Evolutionary conservation across 805 yeast species (phyloP).

Genomic region (Sungouiozyma ichnusensis): DNA sequence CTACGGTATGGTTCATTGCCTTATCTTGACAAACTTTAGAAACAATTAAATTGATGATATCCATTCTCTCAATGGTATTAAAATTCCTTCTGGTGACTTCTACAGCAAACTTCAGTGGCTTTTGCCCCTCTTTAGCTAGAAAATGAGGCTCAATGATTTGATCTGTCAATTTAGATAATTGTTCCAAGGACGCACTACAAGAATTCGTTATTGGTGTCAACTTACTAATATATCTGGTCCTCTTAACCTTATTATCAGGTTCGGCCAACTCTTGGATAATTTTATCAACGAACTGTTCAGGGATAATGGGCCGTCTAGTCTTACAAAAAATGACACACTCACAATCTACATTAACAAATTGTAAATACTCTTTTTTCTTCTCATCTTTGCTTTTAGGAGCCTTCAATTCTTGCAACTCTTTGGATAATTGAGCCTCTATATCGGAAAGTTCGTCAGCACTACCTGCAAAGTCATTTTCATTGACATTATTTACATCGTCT

Average conservation of each 20-base stretch:
- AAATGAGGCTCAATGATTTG: conserved; percentile 60
- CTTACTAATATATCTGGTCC: conserved; percentile 65
- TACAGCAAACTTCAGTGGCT: conserved; percentile 55
- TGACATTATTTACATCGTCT: conserved; percentile 23
- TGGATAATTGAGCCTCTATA: conserved; percentile 66
- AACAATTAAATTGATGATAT: conserved; percentile 65
- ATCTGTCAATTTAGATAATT: conserved; percentile 48
- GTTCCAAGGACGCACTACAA: conserved; percentile 60
- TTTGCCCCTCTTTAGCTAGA: conserved; percentile 33
- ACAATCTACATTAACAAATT: conserved; percentile 56
- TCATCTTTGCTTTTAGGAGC: conserved; percentile 28
- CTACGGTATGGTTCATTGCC: conserved; percentile 59
- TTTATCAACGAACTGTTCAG: conserved; percentile 55
- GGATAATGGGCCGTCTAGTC: conserved; percentile 66
- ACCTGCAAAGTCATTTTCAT: conserved; percentile 9
- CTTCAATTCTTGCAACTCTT: conserved; percentile 59
- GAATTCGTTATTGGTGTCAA: conserved; percentile 72
- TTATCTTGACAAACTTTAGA: conserved; percentile 53
- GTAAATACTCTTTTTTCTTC: conserved; percentile 38
- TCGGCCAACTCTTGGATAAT: conserved; percentile 53
- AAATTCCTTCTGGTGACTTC: conserved; percentile 73
- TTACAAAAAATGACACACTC: conserved; percentile 83
- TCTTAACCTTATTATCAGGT: conserved; percentile 35
- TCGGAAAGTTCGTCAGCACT: conserved; percentile 30
- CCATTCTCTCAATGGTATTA: conserved; percentile 57